A percentile compares a stretch with the other conserved stretches of the same genome.
Conservation (phyloP, 2,329 filamentous ascomycete species). For the Sporothrix protearum region DNA sequence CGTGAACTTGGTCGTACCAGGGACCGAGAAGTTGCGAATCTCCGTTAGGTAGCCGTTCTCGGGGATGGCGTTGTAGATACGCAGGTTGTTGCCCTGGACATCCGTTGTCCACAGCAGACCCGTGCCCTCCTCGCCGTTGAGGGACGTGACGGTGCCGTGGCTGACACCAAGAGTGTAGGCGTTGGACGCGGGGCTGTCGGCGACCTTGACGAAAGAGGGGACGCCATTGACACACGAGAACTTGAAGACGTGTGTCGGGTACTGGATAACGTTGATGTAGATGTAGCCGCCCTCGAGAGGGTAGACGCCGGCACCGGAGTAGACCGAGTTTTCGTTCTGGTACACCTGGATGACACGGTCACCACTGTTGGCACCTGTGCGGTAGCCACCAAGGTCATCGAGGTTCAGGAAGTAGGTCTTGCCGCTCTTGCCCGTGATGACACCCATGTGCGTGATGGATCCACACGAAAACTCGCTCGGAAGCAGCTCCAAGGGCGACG, state of each 20-base stretch:
- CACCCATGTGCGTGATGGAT: conserved; percentile 44
- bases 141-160: conserved; percentile 54
- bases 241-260: conserved; percentile 55
- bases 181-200: conserved; percentile 47
- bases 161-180: conserved; percentile 54
- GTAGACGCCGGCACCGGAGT: conserved; percentile 46
- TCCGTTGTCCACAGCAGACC: conserved; percentile 57
- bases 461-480: conserved; percentile 45
- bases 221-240: conserved; percentile 52
- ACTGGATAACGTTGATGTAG: conserved; percentile 52
- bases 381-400: conserved; percentile 49
- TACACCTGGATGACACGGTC: conserved; percentile 45
- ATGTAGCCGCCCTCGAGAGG: conserved; percentile 47
- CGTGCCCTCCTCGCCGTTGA: conserved; percentile 51
- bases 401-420: conserved; percentile 50
- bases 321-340: conserved; percentile 48
- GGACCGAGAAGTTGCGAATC: conserved; percentile 50
- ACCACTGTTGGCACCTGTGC: conserved; percentile 42
- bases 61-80: conserved; percentile 84
- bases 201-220: conserved; percentile 53
- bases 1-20: conserved; percentile 54
- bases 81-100: conserved; percentile 55
- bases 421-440: conserved; percentile 49
- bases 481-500: conserved; percentile 43
- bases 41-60: conserved; percentile 44